A percentile compares a stretch with the other conserved stretches of the same genome.
phyloP scores from a whole-genome alignment of 1,284 basidiomycete species.

The Coniophora puteana region DNA sequence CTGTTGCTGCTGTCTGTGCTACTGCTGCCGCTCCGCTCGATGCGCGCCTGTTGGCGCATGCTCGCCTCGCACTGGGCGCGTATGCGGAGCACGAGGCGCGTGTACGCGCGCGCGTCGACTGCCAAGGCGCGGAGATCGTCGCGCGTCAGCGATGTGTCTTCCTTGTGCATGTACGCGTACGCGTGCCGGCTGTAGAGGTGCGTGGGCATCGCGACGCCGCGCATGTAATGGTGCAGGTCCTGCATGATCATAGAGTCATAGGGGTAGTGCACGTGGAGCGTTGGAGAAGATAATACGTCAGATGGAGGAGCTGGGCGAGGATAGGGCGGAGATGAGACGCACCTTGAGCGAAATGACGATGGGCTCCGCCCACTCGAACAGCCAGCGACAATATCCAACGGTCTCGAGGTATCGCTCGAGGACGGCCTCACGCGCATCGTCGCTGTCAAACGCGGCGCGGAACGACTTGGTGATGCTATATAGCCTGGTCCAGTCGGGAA shows the following conservation, averaged over 20 bases:
- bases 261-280: slow-evolving; percentile 2
- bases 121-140: slow-evolving; percentile 47
- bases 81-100: slow-evolving; percentile 68
- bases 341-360: slow-evolving; percentile 59
- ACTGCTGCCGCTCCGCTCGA: slow-evolving; percentile 5
- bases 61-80: slow-evolving; percentile 53
- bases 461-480: slow-evolving; percentile 52
- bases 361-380: slow-evolving; percentile 53
- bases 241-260: slow-evolving; percentile 23
- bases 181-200: slow-evolving; percentile 66
- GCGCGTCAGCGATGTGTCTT: slow-evolving; percentile 15
- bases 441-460: slow-evolving; percentile 43
- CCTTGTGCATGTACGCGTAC: slow-evolving; percentile 39
- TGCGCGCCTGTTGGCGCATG: slow-evolving; percentile 29
- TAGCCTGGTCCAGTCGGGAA: slow-evolving; percentile 64
- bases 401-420: slow-evolving; percentile 63
- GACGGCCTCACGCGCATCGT: slow-evolving; percentile 56
- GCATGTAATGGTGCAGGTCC: slow-evolving; percentile 77
- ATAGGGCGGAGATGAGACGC: slow-evolving; percentile 23
- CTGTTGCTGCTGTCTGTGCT: slow-evolving; percentile 14
- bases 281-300: background rate
- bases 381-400: slow-evolving; percentile 70
- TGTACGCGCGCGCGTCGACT: slow-evolving; percentile 64
- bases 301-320: background rate
- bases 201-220: slow-evolving; percentile 68